Evolutionary conservation across 192 early-diverging fungal species (phyloP).

Genomic region (Radiomyces spectabilis): DNA sequence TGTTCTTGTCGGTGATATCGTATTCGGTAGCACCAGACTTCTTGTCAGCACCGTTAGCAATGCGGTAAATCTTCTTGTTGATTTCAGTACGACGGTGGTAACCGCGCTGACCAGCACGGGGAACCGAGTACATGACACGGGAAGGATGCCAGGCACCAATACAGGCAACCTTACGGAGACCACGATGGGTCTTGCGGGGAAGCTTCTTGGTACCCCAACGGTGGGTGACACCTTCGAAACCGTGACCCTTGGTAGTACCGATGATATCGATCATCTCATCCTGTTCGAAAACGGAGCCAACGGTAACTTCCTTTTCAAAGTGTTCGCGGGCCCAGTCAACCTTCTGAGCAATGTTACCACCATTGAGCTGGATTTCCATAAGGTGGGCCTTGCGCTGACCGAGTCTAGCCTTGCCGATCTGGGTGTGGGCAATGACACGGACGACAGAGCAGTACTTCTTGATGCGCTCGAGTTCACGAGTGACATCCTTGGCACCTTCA

Average conservation of each 20-base stretch:
- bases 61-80: constrained; percentile 99
- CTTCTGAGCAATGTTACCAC: constrained; percentile 93
- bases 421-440: constrained; percentile 97
- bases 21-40: constrained; percentile 88
- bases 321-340: constrained; percentile 95
- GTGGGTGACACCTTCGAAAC: constrained; percentile 97
- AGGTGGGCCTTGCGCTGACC: constrained; percentile 99
- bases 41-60: constrained; percentile 82
- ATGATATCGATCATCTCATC: constrained; percentile 99
- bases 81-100: constrained; percentile 99
- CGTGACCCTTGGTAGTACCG: constrained; percentile 98
- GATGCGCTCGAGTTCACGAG: constrained; percentile 93
- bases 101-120: constrained; percentile 99
- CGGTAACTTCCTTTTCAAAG: constrained; percentile 95
- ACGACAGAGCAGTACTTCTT: constrained; percentile 99
- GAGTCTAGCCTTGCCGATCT: constrained; percentile 90
- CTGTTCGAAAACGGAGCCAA: constrained; percentile 91
- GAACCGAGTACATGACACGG: constrained; percentile 97
- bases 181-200: constrained; percentile 99
- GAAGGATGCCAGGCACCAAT: constrained; percentile 98
- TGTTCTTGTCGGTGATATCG: constrained; percentile 91
- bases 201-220: constrained; percentile 99
- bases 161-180: constrained; percentile 99
- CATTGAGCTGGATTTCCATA: constrained; percentile 99
- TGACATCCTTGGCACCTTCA: constrained; percentile 83